Percentiles rank a stretch among this genome's conserved stretches.
phyloP scores from a whole-genome alignment of 2,329 filamentous ascomycete genomes.

The Xylariaceae sp. region DNA sequence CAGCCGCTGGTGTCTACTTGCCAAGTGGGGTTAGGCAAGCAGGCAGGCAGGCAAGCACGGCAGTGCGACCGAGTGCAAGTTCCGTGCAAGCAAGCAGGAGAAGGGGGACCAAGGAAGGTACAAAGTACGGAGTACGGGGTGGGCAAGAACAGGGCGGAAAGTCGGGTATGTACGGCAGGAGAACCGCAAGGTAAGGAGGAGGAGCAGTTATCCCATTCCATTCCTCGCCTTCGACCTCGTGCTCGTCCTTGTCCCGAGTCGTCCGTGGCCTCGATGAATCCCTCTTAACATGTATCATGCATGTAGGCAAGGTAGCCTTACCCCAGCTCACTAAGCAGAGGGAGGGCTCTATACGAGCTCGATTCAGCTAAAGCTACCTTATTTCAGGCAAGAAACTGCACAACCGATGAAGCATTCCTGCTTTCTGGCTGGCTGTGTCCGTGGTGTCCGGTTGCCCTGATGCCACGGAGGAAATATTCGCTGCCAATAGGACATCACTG shows the following conservation, averaged over 20 bases:
- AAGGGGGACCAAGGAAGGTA: background rate
- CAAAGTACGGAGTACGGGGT: too few species aligned
- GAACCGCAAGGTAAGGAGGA: too few species aligned
- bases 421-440: background rate
- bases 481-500: background rate
- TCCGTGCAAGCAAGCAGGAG: background rate
- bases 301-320: background rate
- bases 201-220: background rate
- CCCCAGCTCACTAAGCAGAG: background rate
- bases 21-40: conserved; percentile 7
- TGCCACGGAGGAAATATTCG: background rate
- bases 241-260: too few species aligned
- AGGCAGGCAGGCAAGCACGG: conserved; percentile 1
- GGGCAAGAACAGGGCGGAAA: too few species aligned
- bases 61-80: background rate
- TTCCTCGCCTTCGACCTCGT: too few species aligned
- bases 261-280: background rate
- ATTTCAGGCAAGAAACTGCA: background rate
- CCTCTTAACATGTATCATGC: background rate
- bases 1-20: conserved; percentile 11
- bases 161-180: too few species aligned
- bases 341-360: background rate
- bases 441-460: background rate
- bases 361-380: background rate
- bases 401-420: background rate